Evolutionary conservation across 2,329 filamentous ascomycete genomes (phyloP).

Genomic region (Xylaria sp.): DNA sequence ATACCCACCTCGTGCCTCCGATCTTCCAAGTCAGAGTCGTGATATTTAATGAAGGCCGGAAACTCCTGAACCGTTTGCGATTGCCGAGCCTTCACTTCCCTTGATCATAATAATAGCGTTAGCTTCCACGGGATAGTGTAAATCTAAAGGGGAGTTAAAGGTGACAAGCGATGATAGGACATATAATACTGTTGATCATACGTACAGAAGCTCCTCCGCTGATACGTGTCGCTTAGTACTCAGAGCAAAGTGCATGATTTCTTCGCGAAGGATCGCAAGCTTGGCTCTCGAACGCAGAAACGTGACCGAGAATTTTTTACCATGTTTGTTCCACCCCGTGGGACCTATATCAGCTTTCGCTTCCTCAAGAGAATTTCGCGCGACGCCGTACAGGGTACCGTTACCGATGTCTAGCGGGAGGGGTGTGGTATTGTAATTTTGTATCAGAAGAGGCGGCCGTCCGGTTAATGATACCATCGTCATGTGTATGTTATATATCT

Average conservation of each 20-base stretch:
- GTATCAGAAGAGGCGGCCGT: constrained; percentile 53
- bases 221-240: constrained; percentile 53
- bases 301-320: constrained; percentile 48
- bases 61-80: constrained; percentile 49
- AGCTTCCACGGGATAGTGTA: neutral
- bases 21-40: constrained; percentile 52
- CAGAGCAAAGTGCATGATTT: constrained; percentile 67
- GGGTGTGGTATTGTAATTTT: constrained; percentile 52
- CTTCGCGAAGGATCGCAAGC: constrained; percentile 64
- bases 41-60: constrained; percentile 53
- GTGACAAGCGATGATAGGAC: neutral
- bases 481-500: constrained; percentile 52
- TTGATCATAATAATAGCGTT: constrained; percentile 26
- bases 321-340: constrained; percentile 53
- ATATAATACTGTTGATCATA: neutral
- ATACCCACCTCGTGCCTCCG: constrained; percentile 44
- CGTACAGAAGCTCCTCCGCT: constrained; percentile 49
- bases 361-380: constrained; percentile 40
- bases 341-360: constrained; percentile 48
- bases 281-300: constrained; percentile 46
- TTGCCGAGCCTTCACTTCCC: constrained; percentile 52
- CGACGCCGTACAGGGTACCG: constrained; percentile 49
- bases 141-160: neutral
- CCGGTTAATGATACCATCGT: constrained; percentile 55
- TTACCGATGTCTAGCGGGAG: constrained; percentile 54